Base-by-base conservation (phyloP, 345 rosid species). In the Acer yangbiense region DNA sequence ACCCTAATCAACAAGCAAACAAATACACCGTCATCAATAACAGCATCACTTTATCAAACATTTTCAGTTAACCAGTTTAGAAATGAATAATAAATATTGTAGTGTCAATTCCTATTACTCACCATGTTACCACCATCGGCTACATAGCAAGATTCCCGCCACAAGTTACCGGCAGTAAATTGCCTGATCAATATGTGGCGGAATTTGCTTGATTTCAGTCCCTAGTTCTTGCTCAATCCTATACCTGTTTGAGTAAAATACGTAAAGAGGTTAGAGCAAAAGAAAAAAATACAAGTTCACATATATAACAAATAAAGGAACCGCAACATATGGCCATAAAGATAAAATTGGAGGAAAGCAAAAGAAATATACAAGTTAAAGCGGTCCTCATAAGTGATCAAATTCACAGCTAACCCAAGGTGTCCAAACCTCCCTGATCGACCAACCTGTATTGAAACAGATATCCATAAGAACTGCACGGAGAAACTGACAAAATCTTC, bases 141-240 rank as follows among this genome's bases (percentile, higher is more conserved):
- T 65, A 68, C 73, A 65, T 69, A 48, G 35, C n/a, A 58, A 67
- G n/a, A 46, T 6, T 69, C 69, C 85, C 27, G 68, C 77, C 82
- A 76, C 78, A 73, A 11, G 78, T 87, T 86, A 94, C 84, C 78
- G 93, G 86, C 98, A 97, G 83, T 97, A 97, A 71, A 94, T 94
- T 75, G 92, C 97, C 87, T 84, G 93, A 85, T 97, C 99, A 69
- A 97, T 91, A 76, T 89, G 93, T 4, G 98, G 97, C 73, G 99
- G 98, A 81, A 97, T 97, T 86, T 94, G 97, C 86, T 97, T 97
- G 76, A 97, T 94, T 87, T 97, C 98, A 61, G 98, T 97, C 46
- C 99, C 99, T 74, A 97, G 98, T 85, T 97, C 99, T 84, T 94
- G 99, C 83, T 97, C 99, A 82, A 95, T 97, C 93, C 97, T 94